Conservation (phyloP, 1,284 basidiomycete species). For the Pascua guehoae region DNA sequence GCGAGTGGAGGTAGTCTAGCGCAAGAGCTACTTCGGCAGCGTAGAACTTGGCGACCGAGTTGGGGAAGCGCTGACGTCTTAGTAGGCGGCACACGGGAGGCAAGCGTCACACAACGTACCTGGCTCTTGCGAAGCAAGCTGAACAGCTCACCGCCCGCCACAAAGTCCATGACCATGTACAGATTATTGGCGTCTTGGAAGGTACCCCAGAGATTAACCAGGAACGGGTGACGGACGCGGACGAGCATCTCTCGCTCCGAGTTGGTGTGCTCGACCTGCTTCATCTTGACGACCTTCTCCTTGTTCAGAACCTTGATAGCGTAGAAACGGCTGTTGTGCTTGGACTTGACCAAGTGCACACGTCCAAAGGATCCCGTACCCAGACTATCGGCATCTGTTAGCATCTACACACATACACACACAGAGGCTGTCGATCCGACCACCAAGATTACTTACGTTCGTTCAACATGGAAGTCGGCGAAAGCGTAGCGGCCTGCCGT, state of each 20-base stretch:
- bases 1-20: constrained; percentile 83
- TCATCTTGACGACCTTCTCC: constrained; percentile 90
- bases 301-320: constrained; percentile 93
- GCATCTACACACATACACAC: background rate
- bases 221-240: constrained; percentile 88
- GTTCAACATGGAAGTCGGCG: constrained; percentile 53
- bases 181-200: constrained; percentile 91
- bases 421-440: background rate
- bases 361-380: constrained; percentile 94
- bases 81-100: too few species aligned
- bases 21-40: constrained; percentile 95
- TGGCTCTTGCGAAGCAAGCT: constrained; percentile 82
- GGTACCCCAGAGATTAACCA: constrained; percentile 97
- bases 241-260: constrained; percentile 90
- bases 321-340: constrained; percentile 88
- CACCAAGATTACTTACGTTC: constrained; percentile 42
- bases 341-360: constrained; percentile 86
- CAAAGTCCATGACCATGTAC: constrained; percentile 99
- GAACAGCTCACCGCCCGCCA: constrained; percentile 95
- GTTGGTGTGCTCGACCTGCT: constrained; percentile 97
- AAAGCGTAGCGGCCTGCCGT: constrained; percentile 54
- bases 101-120: constrained; percentile 52
- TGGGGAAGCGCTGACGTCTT: constrained; percentile 77
- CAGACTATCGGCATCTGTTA: constrained; percentile 47
- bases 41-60: constrained; percentile 98